Evolutionary conservation across 176 grass and related monocot species (phyloP).

Genomic region (Triticum turgidum): DNA sequence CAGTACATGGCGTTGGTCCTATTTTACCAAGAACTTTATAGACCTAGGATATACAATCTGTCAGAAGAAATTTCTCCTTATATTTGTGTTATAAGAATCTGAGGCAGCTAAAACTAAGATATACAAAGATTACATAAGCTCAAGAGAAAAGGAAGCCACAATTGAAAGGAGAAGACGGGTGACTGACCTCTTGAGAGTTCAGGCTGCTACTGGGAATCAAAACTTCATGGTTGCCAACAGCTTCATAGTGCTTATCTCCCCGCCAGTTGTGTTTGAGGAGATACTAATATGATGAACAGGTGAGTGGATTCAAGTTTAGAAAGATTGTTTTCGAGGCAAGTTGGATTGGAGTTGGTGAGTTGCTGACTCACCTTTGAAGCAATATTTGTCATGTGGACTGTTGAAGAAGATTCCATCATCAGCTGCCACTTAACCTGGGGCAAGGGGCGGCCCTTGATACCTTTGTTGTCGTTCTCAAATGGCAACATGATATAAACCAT

Average conservation of each 20-base stretch:
- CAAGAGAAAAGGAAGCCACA: neutral
- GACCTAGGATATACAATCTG: neutral
- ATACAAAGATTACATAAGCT: neutral
- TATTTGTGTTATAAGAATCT: neutral
- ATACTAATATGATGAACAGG: slow-evolving; percentile 27
- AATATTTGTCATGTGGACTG: neutral
- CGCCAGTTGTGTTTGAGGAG: neutral
- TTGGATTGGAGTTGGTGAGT: slow-evolving; percentile 31
- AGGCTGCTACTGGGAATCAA: neutral
- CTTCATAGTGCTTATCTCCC: neutral
- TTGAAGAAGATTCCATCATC: slow-evolving; percentile 12
- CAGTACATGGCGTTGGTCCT: slow-evolving; percentile 26
- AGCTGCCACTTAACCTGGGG: slow-evolving; percentile 37
- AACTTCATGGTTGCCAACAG: neutral
- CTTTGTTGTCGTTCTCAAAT: slow-evolving; percentile 4
- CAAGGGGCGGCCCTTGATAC: slow-evolving; percentile 32
- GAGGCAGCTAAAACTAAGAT: neutral
- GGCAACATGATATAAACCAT: neutral
- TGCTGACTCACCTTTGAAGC: slow-evolving; percentile 46
- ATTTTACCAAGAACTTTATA: slow-evolving; percentile 18
- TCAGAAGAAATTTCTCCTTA: too few species aligned
- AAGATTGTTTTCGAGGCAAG: slow-evolving; percentile 12
- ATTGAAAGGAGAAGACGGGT: neutral
- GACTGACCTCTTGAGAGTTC: slow-evolving; percentile 33
- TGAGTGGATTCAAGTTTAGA: slow-evolving; percentile 6